Base-by-base conservation (phyloP, 2,329 filamentous ascomycete species). In the Claviceps cyperi region DNA sequence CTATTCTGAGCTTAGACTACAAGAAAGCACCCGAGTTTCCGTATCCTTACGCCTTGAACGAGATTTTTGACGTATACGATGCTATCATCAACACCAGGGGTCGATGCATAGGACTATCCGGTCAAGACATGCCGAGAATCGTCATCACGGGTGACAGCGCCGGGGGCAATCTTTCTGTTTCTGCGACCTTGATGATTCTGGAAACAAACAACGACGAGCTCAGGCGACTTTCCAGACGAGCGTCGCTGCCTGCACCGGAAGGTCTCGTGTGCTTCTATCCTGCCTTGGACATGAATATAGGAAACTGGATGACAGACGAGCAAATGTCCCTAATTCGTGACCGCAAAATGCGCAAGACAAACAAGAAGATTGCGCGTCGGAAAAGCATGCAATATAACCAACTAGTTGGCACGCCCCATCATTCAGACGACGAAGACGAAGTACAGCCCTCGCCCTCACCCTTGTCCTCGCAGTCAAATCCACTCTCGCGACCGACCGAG, bases 241-340 rank as follows among this genome's bases (percentile, higher is more conserved):
- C 69, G 19, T 71, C 80, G 2, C 72, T 95, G 5, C 84, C 89
- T 0, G 63, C 77, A 0, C 92, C 92, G 0, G 84, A 86, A 48
- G 91, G 89, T 0, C 67, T 97, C 7, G 75, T 97, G 0, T 74
- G 95, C 46, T 81, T 94, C 52, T 98, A 98, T 60, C 92, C 92
- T 0, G 83, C 84, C 0, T 70, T 98, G 52, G 92, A 97, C 60
- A 89, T 97, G 85, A 96, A 94, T 60, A 97, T 97, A 56, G 88
- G 88, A 38, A 96, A 90, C 65, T 98, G 92, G 92, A 97, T 98
- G 90, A 90, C 87, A 0, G 91, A 97, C 59, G 91, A 97, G 64
- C 90, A 98, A 63, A 94, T 97, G 87, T 81, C 87, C 0, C 70
- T 98, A 53, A 94, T 98, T 55, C 83, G 88, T 56, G 90, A 95